Conservation (phyloP, 2,329 filamentous ascomycete genomes). For the Aspergillus novoparasiticus region DNA sequence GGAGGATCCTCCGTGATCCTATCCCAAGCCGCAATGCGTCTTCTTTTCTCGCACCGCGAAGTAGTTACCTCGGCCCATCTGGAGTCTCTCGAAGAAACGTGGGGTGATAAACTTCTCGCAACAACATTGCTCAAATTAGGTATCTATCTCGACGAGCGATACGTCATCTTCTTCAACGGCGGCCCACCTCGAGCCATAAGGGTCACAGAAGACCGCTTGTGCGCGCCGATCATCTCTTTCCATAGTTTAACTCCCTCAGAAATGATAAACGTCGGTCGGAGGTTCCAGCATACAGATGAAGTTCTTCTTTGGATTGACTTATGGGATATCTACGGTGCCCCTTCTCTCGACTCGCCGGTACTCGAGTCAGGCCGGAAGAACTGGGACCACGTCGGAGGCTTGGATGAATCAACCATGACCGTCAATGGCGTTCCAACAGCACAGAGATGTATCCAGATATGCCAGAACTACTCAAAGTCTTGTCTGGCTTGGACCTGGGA, state of each 20-base stretch:
- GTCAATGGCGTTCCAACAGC: not conserved
- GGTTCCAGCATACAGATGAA: not conserved
- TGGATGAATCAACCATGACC: conserved; percentile 6
- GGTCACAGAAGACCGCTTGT: conserved; percentile 6
- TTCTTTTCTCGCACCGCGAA: conserved; percentile 1
- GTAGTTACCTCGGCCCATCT: conserved; percentile 4
- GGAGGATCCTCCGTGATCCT: conserved; percentile 8
- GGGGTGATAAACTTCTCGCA: conserved; percentile 5
- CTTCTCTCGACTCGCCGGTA: conserved; percentile 2
- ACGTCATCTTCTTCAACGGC: conserved; percentile 7
- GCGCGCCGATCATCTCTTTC: conserved; percentile 6
- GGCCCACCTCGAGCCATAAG: conserved; percentile 1
- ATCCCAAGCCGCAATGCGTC: conserved; percentile 3
- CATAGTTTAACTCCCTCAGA: not conserved
- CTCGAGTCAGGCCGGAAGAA: not conserved
- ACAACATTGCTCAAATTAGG: conserved; percentile 6
- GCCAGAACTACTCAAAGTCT: not conserved
- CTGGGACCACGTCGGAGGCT: conserved; percentile 7
- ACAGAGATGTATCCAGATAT: not conserved
- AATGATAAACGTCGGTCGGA: conserved; percentile 5
- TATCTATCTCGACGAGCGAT: conserved; percentile 6
- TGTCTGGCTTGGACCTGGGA: conserved; percentile 11
- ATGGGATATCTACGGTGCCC: conserved; percentile 6
- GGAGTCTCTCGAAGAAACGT: conserved; percentile 7
- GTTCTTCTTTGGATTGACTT: conserved; percentile 7